phyloP scores from a whole-genome alignment of 345 rosid species.

The Triadica sebifera region DNA sequence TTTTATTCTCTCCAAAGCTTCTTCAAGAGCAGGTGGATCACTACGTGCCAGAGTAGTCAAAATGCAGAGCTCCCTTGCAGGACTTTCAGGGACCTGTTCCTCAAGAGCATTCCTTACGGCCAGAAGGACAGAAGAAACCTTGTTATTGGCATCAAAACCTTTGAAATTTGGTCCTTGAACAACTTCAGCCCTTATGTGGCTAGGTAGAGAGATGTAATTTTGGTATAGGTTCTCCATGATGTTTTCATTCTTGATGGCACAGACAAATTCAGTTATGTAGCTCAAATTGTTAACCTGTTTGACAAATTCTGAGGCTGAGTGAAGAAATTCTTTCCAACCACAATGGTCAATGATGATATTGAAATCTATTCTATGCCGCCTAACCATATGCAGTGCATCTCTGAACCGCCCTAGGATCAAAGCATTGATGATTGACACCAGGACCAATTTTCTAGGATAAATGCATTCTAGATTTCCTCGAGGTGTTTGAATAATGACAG shows the following conservation, averaged over 20 bases:
- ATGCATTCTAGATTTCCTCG: constrained; percentile 89
- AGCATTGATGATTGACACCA: constrained; percentile 71
- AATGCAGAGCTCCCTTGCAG: constrained; percentile 92
- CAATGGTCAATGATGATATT: constrained; percentile 75
- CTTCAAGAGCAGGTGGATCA: constrained; percentile 88
- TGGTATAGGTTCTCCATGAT: constrained; percentile 68
- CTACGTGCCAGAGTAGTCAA: constrained; percentile 88
- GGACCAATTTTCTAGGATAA: constrained; percentile 89
- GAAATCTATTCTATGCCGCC: constrained; percentile 92
- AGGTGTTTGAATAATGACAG: constrained; percentile 74
- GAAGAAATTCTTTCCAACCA: constrained; percentile 81
- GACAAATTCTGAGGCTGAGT: constrained; percentile 77
- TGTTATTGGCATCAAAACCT: constrained; percentile 38
- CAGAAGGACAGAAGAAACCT: constrained; percentile 75
- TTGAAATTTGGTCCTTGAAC: constrained; percentile 31
- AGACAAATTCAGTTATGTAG: constrained; percentile 89
- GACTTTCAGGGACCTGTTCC: constrained; percentile 73
- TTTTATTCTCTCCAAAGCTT: constrained; percentile 86
- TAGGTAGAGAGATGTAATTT: constrained; percentile 41
- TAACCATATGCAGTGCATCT: constrained; percentile 86
- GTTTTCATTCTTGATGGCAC: constrained; percentile 78
- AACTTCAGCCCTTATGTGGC: constrained; percentile 41
- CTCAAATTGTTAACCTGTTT: constrained; percentile 71
- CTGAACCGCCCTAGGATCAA: constrained; percentile 61
- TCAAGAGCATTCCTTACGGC: constrained; percentile 83